A percentile compares a stretch with the other conserved stretches of the same genome.
phyloP scores from a whole-genome alignment of 208 protist species.

The Acanthamoeba rhysodes region DNA sequence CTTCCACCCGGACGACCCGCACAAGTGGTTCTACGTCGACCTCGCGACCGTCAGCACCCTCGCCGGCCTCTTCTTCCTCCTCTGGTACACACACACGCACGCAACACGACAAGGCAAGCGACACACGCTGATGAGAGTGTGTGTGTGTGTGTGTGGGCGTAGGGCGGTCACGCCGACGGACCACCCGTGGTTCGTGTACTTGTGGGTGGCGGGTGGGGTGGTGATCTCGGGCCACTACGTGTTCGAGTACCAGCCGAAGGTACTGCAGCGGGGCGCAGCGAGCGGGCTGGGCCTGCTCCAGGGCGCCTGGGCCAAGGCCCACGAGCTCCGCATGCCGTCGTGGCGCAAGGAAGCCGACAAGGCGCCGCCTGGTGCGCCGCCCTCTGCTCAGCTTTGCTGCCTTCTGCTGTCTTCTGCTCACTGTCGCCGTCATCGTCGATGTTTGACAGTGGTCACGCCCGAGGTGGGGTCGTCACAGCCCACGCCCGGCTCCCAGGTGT shows the following conservation, averaged over 20 bases:
- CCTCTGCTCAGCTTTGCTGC: neutral
- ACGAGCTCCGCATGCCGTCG: constrained; percentile 22
- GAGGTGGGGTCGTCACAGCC: neutral
- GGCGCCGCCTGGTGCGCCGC: neutral
- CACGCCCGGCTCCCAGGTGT: constrained; percentile 37
- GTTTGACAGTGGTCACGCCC: neutral
- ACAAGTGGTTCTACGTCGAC: constrained; percentile 73
- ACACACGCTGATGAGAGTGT: too few species aligned
- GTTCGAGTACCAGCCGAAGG: constrained; percentile 25
- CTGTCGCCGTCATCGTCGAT: neutral
- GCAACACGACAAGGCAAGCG: neutral
- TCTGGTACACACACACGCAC: constrained; percentile 15
- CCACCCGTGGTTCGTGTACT: constrained; percentile 68
- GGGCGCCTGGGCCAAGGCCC: neutral
- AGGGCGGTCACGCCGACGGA: constrained; percentile 39
- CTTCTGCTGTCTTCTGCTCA: neutral
- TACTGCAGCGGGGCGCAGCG: neutral
- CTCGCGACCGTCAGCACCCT: neutral
- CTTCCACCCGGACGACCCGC: constrained; percentile 52
- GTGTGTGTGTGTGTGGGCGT: too few species aligned
- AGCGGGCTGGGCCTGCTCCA: neutral
- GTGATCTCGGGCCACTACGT: constrained; percentile 16
- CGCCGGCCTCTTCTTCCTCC: constrained; percentile 40
- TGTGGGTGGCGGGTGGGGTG: constrained; percentile 8
- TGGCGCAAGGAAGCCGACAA: constrained; percentile 47